Conservation (phyloP, 495 filamentous ascomycete genomes). For the Ascodesmis nigricans region DNA sequence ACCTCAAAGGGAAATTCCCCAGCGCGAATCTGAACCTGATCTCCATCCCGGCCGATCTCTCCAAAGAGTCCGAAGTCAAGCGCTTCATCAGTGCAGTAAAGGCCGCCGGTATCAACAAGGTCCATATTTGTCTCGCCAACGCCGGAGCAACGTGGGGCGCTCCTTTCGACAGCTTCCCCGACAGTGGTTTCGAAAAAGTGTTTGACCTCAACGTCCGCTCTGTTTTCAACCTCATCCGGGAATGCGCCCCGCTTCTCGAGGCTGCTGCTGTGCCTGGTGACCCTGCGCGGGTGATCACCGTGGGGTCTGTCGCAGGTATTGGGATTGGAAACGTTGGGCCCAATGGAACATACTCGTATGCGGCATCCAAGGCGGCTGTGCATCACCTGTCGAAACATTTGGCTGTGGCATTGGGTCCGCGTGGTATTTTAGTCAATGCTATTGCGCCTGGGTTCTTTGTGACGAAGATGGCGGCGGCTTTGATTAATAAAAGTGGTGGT, state of each 20-base stretch:
- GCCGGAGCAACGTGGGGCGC: slow-evolving; percentile 84
- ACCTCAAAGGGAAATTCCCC: slow-evolving; percentile 58
- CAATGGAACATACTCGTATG: slow-evolving; percentile 61
- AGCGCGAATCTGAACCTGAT: slow-evolving; percentile 36
- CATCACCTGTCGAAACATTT: slow-evolving; percentile 60
- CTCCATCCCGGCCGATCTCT: slow-evolving; percentile 60
- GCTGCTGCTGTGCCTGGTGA: slow-evolving; percentile 39
- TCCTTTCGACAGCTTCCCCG: slow-evolving; percentile 65
- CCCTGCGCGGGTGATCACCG: slow-evolving; percentile 58
- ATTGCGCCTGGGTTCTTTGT: slow-evolving; percentile 83
- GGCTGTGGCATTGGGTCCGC: slow-evolving; percentile 60
- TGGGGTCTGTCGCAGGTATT: slow-evolving; percentile 59
- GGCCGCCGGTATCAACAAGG: slow-evolving; percentile 42
- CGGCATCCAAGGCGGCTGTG: slow-evolving; percentile 40
- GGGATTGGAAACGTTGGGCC: slow-evolving; percentile 48
- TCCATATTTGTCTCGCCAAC: slow-evolving; percentile 69
- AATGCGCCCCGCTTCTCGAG: slow-evolving; percentile 56
- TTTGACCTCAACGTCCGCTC: slow-evolving; percentile 89
- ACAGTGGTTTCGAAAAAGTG: slow-evolving; percentile 62
- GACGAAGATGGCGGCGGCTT: slow-evolving; percentile 59
- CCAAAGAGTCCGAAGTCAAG: slow-evolving; percentile 45
- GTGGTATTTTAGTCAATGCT: slow-evolving; percentile 59
- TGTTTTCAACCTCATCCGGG: slow-evolving; percentile 62
- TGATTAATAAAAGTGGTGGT: slow-evolving; percentile 52
- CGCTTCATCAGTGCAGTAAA: too few relatives aligned